A percentile compares a stretch with the other conserved stretches of the same genome.
These are phyloP conservation scores for Rhizophagus prolifer DNA, from an alignment of 192 early-diverging fungal species.

Conservation along the genomic window DNA sequence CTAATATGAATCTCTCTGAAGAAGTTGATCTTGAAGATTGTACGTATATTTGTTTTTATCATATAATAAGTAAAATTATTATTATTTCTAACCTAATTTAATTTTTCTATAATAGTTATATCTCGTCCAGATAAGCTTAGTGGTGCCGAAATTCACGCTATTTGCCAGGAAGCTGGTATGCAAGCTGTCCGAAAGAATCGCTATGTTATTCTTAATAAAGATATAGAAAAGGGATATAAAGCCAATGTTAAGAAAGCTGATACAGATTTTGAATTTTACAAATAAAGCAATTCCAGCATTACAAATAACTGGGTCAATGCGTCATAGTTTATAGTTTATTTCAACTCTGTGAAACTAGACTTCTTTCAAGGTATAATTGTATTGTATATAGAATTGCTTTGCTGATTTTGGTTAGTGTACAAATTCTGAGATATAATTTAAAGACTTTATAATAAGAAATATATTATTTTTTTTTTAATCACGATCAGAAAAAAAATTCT, in stretches of 20 bases:
- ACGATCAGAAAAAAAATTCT: not conserved
- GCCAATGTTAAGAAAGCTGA: constrained; percentile 95
- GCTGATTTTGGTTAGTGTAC: not conserved
- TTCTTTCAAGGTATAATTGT: not conserved
- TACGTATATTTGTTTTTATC: constrained; percentile 42
- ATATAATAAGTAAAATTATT: not conserved
- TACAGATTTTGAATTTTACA: constrained; percentile 95
- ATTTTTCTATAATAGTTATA: constrained; percentile 62
- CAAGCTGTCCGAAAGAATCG: constrained; percentile 97
- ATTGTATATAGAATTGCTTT: not conserved
- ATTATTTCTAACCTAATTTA: not conserved
- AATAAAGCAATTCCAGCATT: constrained; percentile 49
- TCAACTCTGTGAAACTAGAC: no score
- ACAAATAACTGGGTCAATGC: not conserved
- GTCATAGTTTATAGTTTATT: not conserved
- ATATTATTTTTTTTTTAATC: not conserved
- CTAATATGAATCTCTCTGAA: constrained; percentile 96
- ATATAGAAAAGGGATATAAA: constrained; percentile 96
- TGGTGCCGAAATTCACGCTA: constrained; percentile 97
- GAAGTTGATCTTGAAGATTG: constrained; percentile 98
- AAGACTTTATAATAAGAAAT: not conserved
- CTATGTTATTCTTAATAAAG: constrained; percentile 92
- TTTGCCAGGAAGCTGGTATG: constrained; percentile 98
- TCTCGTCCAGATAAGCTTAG: constrained; percentile 94
- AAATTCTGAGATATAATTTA: not conserved